Base-by-base conservation (phyloP, 345 rosid genomes). In the Eucalyptus sp. region DNA sequence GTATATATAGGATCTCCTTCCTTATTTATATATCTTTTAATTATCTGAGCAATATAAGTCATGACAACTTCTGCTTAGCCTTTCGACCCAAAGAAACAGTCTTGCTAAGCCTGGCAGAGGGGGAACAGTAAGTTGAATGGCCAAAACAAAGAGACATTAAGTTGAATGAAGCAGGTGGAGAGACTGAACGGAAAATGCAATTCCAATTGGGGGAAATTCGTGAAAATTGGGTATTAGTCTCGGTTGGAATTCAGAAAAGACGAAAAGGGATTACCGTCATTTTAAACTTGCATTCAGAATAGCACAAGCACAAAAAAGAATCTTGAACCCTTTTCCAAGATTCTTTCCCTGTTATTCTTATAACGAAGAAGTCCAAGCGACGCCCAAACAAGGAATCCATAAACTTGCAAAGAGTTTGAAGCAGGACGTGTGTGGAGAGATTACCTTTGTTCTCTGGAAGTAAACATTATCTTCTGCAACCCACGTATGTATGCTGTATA, bases 31-130 rank as follows among this genome's bases (percentile, higher is more conserved):
- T 60, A 1, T 60, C 0, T 0, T 60, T 60, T 60, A 60, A 60
- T 25, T 25, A 60, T 27, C 25, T 58, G 64, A 56, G 27, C 62
- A 56, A 9, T 56, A 10, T 58, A 58, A 11, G 1, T 58, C 31
- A 27, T 1, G 0, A 27, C 31, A 60, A 60, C 66, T 27, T 29
- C 31, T 60, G 0, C 31, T 27, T 0, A 60, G 66, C 31, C 1
- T 60, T 52, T 52, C 10, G 58, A 52, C 58, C 58, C 24, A 0
- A 52, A 52, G 24, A 52, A 52, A 52, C 56, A 7, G 24, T 52
- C 58, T 52, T 18, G 16, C 31, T 27, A 27, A 60, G 66, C 66
- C 15, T 60, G 14, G 66, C 66, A 12, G 15, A 60, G 31, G 66
- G 16, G 14, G 31, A 60, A 13, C 15, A 27, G 15, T 60, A 60